A percentile compares a stretch with the other conserved stretches of the same genome.
These are phyloP conservation scores for Monosporascus sp. DNA, from an alignment of 2,329 filamentous ascomycete genomes.

Conservation along the genomic window DNA sequence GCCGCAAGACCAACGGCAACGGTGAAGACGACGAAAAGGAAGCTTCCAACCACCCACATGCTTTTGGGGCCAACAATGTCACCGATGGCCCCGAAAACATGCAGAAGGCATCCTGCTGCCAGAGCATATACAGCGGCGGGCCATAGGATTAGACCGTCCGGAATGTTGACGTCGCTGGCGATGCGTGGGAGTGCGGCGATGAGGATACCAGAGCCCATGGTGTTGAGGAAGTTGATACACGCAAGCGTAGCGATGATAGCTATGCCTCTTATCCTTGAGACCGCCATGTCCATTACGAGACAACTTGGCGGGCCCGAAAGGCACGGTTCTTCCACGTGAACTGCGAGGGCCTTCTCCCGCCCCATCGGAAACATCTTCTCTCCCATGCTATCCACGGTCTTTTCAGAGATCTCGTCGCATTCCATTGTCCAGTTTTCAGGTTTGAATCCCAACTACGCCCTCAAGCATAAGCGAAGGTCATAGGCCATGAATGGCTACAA, in stretches of 20 bases:
- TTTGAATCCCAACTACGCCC: too few species aligned
- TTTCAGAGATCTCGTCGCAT: neutral
- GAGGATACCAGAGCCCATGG: conserved; percentile 31
- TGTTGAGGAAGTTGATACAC: conserved; percentile 29
- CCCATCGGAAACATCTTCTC: neutral
- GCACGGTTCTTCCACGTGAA: neutral
- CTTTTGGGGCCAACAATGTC: conserved; percentile 30
- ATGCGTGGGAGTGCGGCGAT: conserved; percentile 33
- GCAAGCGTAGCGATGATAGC: conserved; percentile 28
- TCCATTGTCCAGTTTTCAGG: neutral
- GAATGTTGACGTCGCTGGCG: conserved; percentile 27
- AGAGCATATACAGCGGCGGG: conserved; percentile 18
- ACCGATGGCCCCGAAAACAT: conserved; percentile 31
- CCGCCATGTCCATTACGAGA: neutral
- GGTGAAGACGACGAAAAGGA: conserved; percentile 27
- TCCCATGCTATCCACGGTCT: neutral
- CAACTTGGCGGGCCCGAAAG: neutral
- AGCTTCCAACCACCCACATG: conserved; percentile 29
- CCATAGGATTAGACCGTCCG: conserved; percentile 23
- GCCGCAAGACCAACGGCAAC: conserved; percentile 27
- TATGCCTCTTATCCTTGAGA: conserved; percentile 21
- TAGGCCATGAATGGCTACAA: too few species aligned
- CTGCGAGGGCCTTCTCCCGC: neutral
- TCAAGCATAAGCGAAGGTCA: too few species aligned
- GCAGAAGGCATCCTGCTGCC: conserved; percentile 19